A percentile compares a stretch with the other conserved stretches of the same genome.
Evolutionary conservation across 305 asterid genomes (phyloP).

Genomic region (Fraxinus platypoda): DNA sequence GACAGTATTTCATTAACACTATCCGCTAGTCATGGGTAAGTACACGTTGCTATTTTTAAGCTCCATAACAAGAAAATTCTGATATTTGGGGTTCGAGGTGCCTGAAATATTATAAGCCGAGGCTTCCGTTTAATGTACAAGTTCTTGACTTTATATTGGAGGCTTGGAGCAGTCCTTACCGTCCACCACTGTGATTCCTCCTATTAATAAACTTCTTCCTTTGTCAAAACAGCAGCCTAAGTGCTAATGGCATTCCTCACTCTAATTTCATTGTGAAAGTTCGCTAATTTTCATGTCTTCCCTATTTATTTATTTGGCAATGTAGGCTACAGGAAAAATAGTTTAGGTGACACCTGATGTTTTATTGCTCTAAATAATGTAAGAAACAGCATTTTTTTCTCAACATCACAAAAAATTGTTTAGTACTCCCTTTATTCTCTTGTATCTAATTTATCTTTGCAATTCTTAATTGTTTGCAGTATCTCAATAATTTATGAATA

Average conservation of each 20-base stretch:
- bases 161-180: not conserved
- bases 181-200: not conserved
- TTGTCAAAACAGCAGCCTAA: not conserved
- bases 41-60: slow-evolving; percentile 19
- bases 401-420: not conserved
- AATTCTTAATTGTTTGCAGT: not conserved
- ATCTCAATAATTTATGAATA: not conserved
- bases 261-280: not conserved
- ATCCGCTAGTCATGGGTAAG: slow-evolving; percentile 83
- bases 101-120: not conserved
- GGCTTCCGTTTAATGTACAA: not conserved
- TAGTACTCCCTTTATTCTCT: not conserved
- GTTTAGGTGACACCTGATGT: not conserved
- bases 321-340: not conserved
- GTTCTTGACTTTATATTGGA: not conserved
- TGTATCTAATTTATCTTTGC: not conserved
- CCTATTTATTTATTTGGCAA: not conserved
- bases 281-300: not conserved
- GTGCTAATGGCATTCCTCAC: not conserved
- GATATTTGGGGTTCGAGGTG: not conserved
- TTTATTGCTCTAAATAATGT: not conserved
- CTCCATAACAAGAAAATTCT: not conserved
- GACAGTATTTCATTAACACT: slow-evolving; percentile 63
- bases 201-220: not conserved
- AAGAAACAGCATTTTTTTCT: not conserved